A percentile compares a stretch with the other conserved stretches of the same genome.
phyloP scores from a whole-genome alignment of 83 land plant genomes.

The Thuja plicata region DNA sequence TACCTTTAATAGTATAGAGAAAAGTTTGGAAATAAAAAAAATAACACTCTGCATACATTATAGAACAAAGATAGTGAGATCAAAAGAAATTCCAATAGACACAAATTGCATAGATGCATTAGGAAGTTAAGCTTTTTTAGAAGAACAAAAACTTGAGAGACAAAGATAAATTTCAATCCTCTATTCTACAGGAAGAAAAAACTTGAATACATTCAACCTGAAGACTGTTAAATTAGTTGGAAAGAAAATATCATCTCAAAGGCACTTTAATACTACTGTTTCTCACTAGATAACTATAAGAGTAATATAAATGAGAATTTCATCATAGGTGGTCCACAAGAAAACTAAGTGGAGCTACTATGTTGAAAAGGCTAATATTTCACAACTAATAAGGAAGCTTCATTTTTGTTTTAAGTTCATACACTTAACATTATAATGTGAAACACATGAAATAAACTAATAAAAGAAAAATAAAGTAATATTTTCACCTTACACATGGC shows the following conservation, averaged over 20 bases:
- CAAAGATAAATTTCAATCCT: background rate
- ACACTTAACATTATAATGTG: background rate
- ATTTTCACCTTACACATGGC: slow-evolving; percentile 41
- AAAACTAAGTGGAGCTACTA: background rate
- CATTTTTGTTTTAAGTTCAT: background rate
- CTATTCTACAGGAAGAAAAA: background rate
- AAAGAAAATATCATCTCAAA: background rate
- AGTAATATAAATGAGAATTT: background rate
- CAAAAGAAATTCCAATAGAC: background rate
- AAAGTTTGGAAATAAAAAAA: slow-evolving; percentile 93
- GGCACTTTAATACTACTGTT: background rate
- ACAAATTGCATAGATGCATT: background rate
- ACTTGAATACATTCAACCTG: slow-evolving; percentile 3
- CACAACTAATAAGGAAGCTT: background rate
- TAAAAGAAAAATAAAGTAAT: background rate
- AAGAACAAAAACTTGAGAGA: background rate
- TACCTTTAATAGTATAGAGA: slow-evolving; percentile 73
- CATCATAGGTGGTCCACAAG: background rate
- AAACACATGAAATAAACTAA: background rate
- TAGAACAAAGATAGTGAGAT: background rate
- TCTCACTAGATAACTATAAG: background rate
- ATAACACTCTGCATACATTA: slow-evolving; percentile 55
- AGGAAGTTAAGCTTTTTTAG: background rate
- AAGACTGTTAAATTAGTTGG: background rate
- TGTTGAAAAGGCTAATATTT: background rate